A percentile compares a stretch with the other conserved stretches of the same genome.
Conservation (phyloP, 805 yeast species). For the Blastobotrys attinorum region DNA sequence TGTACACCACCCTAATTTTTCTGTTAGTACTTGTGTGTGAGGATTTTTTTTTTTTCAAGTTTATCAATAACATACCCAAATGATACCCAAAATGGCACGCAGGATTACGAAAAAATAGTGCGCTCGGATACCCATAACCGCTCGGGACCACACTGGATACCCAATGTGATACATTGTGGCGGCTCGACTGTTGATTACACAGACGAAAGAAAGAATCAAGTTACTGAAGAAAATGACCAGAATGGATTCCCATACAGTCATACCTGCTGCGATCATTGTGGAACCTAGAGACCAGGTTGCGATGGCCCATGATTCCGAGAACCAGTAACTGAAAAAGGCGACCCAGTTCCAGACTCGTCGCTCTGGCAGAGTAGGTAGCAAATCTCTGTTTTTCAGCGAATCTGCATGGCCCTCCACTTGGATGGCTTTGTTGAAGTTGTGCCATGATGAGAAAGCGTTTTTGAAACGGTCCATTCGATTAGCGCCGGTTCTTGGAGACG, state of each 20-base stretch:
- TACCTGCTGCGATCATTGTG: conserved; percentile 12
- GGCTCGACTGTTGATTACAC: conserved; percentile 13
- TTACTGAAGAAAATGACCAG: conserved; percentile 11
- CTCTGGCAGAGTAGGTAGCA: conserved; percentile 13
- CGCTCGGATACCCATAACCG: conserved; percentile 18
- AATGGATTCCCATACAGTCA: conserved; percentile 14
- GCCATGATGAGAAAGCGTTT: conserved; percentile 3
- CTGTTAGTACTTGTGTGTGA: too few species aligned
- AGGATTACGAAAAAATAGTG: conserved; percentile 14
- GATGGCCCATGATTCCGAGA: conserved; percentile 14
- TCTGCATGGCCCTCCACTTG: conserved; percentile 1
- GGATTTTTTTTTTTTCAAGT: too few species aligned
- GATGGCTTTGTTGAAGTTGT: conserved; percentile 1
- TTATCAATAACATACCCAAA: conserved; percentile 10
- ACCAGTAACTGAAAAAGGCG: conserved; percentile 16
- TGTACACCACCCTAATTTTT: conserved; percentile 11
- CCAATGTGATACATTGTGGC: conserved; percentile 21
- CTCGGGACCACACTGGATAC: conserved; percentile 20
- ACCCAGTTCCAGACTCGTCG: conserved; percentile 16
- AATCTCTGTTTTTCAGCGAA: conserved; percentile 8
- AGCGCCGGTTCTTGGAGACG: neutral
- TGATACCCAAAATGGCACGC: conserved; percentile 16
- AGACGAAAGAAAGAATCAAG: conserved; percentile 10
- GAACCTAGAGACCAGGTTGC: conserved; percentile 15
- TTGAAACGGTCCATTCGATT: neutral